Evolutionary conservation across 139 green algal species (phyloP), one percentile per base, ranked within the genome.

Genomic region (Picochlorum costavermella): DNA sequence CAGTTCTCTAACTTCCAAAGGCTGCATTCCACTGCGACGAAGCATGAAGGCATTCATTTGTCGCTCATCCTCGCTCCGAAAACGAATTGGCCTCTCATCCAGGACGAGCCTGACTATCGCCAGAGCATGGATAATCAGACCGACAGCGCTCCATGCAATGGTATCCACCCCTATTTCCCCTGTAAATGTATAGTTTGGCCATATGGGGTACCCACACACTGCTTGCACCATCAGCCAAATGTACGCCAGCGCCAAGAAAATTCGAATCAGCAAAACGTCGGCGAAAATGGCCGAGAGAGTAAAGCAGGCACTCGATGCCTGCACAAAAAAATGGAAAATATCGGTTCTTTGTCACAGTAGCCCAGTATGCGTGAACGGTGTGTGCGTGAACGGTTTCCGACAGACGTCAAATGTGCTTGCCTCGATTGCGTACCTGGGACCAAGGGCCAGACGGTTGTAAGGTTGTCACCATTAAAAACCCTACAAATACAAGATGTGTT

Each of bases 1-100:
- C 28, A 50, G 25, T 61, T 74, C 40, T 44, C 60, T 61, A 25
- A 75, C 61, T 40, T 77, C 70, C 6, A 77, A 62, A 6, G 62
- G 20, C 20, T 23, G 20, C 43, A 49, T 49, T 12, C 43, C 43
- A 49, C 43, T 12, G 11, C 43, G 10, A 17, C 43, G 10, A 12
- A 17, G 12, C 10, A 49, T 17, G 12, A 49, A 49, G 10, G 43
- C 10, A 49, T 10, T 17, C 43, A 49, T 17, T 12, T 49, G 43
- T 12, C 12, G 11, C 10, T 49, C 43, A 49, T 49, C 43, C 10
- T 49, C 43, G 12, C 10, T 49, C 12, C 12, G 10, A 12, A 49
- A 49, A 10, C 10, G 12, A 12, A 49, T 49, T 49, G 43, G 43
- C 43, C 43, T 49, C 12, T 49, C 12, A 49, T 49, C 43, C 43